Evolutionary conservation across 352 stramenopile genomes (phyloP), one percentile per base, ranked within the genome.

Genomic region (Poterioochromonas sp.): DNA sequence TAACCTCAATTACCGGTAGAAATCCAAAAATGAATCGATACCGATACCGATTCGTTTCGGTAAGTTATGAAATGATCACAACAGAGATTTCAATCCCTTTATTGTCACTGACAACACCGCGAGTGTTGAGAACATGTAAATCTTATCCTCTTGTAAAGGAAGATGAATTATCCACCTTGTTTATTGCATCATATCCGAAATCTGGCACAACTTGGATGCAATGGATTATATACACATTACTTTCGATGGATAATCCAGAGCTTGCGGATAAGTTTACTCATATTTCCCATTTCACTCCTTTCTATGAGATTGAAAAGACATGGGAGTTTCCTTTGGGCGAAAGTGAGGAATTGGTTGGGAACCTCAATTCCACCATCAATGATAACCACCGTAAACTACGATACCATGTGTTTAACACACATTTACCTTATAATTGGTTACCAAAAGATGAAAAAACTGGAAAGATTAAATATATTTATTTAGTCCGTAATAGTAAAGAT

Each of bases 151-250:
- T n/a, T n/a, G n/a, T n/a, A n/a, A n/a, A n/a, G n/a, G 32, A 71
- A n/a, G 32, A 71, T 47, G 26, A 47, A 43, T 26, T 68, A 29
- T 26, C 58, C 12, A 74, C 39, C 26, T 34, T 78, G 0, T 78
- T 78, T 34, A 78, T 78, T 35, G 37, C 37, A 29, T 54, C 35
- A 26, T 78, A 71, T 71, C 71, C 71, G 34, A 78, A 78, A 54
- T 71, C 53, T 53, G 71, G 71, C 11, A 78, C 71, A 35, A 78
- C 71, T 35, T 78, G 71, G 71, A 78, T 71, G 71, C 71, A 78
- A 65, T 11, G 5, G 3, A 65, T 63, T 71, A 37, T 78, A 34
- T 71, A 70, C 5, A 3, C 0, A 34, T 22, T 78, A 11, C 43
- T 78, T 1, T 47, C 35, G 15, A n/a, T n/a, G n/a, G n/a, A n/a